phyloP scores from a whole-genome alignment of 75 land plant genomes.

The Pinus taeda region DNA sequence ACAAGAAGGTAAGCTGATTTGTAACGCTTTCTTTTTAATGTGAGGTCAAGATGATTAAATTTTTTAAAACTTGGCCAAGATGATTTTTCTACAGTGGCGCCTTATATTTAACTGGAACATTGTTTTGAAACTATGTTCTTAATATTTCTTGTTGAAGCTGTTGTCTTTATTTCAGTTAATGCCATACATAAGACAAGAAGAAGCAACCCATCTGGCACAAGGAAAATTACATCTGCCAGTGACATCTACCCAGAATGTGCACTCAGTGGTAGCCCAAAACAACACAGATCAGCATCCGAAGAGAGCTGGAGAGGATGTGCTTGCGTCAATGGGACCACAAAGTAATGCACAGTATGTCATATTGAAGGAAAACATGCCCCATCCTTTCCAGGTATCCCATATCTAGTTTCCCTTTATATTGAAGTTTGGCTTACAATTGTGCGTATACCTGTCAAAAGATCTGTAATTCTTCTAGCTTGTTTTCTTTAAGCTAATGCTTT shows the following conservation, averaged over 20 bases:
- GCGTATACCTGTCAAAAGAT: background rate
- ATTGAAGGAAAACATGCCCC: constrained; percentile 7
- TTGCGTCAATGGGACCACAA: background rate
- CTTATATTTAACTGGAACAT: background rate
- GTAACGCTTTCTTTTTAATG: background rate
- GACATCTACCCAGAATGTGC: background rate
- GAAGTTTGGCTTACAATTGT: background rate
- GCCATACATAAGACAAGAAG: background rate
- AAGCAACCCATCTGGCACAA: background rate
- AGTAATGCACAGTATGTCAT: background rate
- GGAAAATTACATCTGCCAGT: background rate
- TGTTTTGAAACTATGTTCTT: background rate
- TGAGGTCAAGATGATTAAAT: background rate
- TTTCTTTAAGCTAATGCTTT: too few species aligned
- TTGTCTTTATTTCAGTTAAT: background rate
- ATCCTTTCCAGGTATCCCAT: background rate
- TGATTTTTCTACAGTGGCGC: background rate
- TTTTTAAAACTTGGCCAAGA: background rate
- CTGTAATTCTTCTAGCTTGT: background rate
- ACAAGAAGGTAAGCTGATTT: background rate
- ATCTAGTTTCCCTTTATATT: background rate
- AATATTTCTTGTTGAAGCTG: background rate
- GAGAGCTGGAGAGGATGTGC: background rate
- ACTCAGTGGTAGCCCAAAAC: background rate
- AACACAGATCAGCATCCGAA: background rate